These are phyloP conservation scores for Mrakia frigida DNA, from an alignment of 768 basidiomycete genomes.

Conservation along the genomic window DNA sequence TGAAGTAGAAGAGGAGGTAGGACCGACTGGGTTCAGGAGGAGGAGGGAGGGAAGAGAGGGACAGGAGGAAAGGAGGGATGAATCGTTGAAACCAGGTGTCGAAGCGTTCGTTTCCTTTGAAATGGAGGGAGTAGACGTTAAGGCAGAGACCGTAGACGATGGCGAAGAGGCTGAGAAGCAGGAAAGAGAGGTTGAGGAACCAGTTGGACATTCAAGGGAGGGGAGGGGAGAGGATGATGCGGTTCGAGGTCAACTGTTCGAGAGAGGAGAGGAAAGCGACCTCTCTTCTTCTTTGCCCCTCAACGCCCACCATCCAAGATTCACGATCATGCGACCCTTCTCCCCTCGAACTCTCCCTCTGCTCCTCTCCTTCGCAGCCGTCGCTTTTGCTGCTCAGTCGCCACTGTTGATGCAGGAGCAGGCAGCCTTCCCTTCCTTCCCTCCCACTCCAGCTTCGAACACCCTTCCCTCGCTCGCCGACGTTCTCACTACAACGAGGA, in stretches of 20 bases:
- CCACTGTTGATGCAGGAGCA: neutral
- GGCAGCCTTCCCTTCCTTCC: neutral
- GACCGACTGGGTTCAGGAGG: neutral
- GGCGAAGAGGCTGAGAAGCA: neutral
- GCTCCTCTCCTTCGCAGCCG: neutral
- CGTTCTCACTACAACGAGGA: constrained; percentile 15
- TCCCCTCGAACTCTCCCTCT: neutral
- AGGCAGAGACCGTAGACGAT: neutral
- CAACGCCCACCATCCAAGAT: neutral
- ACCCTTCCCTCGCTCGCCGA: constrained; percentile 3
- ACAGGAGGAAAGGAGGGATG: neutral
- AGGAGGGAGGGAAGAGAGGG: neutral
- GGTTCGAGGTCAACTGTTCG: neutral
- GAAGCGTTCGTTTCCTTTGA: neutral
- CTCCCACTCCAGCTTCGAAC: neutral
- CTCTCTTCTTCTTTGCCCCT: neutral
- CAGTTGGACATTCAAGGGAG: neutral
- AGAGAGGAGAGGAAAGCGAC: neutral
- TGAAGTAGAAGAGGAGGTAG: neutral
- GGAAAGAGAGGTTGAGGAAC: neutral
- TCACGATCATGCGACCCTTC: neutral
- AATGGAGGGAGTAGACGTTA: neutral
- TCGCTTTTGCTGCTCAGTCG: neutral
- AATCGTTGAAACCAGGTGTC: neutral
- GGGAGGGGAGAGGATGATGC: neutral